Base-by-base conservation (phyloP, 2,329 filamentous ascomycete genomes). In the Cryphonectria parasitica region DNA sequence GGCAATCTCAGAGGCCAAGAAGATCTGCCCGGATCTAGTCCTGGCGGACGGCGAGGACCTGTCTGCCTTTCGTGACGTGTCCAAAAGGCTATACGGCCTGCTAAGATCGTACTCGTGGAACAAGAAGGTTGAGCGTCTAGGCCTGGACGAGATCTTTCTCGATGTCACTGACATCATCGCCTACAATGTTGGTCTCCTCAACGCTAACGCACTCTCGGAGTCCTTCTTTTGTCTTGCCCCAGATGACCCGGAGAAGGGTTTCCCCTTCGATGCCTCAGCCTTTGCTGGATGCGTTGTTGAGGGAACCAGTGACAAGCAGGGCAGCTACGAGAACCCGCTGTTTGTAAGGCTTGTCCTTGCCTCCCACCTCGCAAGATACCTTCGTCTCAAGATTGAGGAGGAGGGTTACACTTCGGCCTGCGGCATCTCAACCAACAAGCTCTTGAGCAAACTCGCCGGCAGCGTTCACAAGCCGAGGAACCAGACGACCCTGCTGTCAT, bases 11-110 rank as follows among this genome's bases (percentile, higher is more conserved):
- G 94, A 98, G 73, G 96, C 95, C 4, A 92, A 89, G 80, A 89
- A 86, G 75, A 80, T 90, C 39, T 97, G 94, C 75, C 94, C 95
- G 0, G 93, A 97, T 69, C 87, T 97, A 22, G 89, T 97, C 66
- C 90, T 98, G 64, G 88, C 96, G 52, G 88, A 97, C 25, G 95
- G 95, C 41, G 94, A 98, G 80, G 94, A 97, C 76, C 83, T 97
- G 75, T 91, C 91, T 19, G 89, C 88, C 5, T 98, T 98, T 77
- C 90, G 95, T 19, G 90, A 97, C 84, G 91, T 88, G 34, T 97
- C 94, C 71, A 98, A 98, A 81, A 84, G 85, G 61, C 85, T 97
- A 3, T 97, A 93, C 80, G 82, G 85, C 43, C 92, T 95, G 74
- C 83, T 98, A 67, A 88, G 88, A 70, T 83, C 85, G 22, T 91